Conservation (phyloP, 768 basidiomycete genomes). For the Tubosaeta sp. region DNA sequence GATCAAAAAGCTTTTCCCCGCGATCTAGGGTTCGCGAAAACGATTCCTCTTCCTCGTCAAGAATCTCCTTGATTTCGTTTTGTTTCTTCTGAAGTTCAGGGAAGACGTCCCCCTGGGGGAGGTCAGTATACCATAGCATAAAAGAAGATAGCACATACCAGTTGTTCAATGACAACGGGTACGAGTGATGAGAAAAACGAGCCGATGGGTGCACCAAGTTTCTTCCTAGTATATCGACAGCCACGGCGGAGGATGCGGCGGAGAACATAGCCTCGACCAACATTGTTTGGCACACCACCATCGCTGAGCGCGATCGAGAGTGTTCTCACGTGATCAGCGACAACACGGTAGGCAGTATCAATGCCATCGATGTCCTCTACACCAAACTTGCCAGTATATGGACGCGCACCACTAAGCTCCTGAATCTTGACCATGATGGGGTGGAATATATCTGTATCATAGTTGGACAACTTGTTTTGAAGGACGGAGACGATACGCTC, state of each 20-base stretch:
- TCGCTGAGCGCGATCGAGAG: constrained; percentile 95
- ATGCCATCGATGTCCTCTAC: constrained; percentile 93
- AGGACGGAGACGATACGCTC: constrained; percentile 94
- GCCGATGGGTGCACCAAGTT: constrained; percentile 88
- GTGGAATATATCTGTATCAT: constrained; percentile 93
- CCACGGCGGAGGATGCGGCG: constrained; percentile 90
- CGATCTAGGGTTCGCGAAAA: constrained; percentile 97
- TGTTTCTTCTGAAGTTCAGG: constrained; percentile 86
- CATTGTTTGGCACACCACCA: constrained; percentile 94
- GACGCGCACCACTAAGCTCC: constrained; percentile 81
- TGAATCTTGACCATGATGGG: constrained; percentile 88
- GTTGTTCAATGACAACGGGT: constrained; percentile 83
- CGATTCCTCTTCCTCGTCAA: constrained; percentile 96
- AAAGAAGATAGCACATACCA: constrained; percentile 48
- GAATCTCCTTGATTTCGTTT: constrained; percentile 86
- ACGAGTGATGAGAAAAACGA: constrained; percentile 92
- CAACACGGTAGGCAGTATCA: constrained; percentile 95
- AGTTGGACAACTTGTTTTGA: constrained; percentile 90
- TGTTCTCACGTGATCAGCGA: constrained; percentile 95
- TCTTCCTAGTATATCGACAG: constrained; percentile 93
- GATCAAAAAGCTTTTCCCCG: constrained; percentile 93
- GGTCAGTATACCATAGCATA: constrained; percentile 5
- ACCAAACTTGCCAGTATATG: constrained; percentile 89
- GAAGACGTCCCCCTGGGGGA: constrained; percentile 71
- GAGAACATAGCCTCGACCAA: constrained; percentile 96